phyloP scores from a whole-genome alignment of 192 early-diverging fungal genomes.

The Anaeromyces robustus region DNA sequence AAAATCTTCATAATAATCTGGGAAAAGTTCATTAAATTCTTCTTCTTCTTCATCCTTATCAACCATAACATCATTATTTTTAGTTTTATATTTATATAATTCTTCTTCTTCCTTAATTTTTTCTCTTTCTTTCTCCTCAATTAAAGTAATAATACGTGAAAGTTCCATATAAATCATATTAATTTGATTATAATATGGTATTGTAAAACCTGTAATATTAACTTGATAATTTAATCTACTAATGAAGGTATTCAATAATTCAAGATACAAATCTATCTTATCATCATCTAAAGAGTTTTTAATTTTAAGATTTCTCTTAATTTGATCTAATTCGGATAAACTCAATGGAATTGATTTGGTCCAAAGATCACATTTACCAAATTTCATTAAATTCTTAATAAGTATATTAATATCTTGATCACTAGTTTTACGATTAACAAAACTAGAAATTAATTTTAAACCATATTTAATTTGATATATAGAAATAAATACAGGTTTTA shows the following conservation, averaged over 20 bases:
- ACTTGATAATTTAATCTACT: background rate
- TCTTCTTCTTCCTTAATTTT: conserved; percentile 11
- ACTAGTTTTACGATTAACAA: background rate
- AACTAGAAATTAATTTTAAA: conserved; percentile 30
- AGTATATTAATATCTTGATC: background rate
- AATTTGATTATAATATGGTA: background rate
- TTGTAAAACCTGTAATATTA: background rate
- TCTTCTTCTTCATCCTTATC: conserved; percentile 53
- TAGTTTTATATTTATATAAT: conserved; percentile 23
- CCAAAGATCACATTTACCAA: background rate
- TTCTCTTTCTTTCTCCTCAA: conserved; percentile 1
- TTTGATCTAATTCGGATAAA: background rate
- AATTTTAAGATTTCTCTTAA: background rate
- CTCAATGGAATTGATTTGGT: background rate
- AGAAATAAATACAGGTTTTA: conserved; percentile 49
- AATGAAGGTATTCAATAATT: background rate
- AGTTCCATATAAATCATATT: conserved; percentile 5
- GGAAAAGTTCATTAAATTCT: conserved; percentile 62
- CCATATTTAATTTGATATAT: conserved; percentile 64
- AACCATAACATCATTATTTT: conserved; percentile 15
- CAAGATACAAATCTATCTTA: background rate
- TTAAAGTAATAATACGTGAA: background rate
- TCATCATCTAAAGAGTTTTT: background rate
- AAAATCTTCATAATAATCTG: conserved; percentile 51
- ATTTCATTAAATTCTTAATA: background rate